Conservation (phyloP, 495 filamentous ascomycete species). For the Hyaloscypha variabilis region DNA sequence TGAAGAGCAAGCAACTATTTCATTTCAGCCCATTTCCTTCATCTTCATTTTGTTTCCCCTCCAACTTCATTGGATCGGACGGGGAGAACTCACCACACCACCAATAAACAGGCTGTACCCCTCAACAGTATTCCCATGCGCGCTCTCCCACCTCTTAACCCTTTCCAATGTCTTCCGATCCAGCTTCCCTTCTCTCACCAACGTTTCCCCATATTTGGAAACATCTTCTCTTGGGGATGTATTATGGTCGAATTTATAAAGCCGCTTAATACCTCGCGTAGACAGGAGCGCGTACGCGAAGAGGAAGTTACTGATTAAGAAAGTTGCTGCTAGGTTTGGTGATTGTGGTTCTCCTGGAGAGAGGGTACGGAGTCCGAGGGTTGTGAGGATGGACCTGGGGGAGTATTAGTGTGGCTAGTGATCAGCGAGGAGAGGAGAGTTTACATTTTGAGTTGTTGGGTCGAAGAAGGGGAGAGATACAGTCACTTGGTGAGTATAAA, state of each 20-base stretch:
- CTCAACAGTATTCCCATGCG: slow-evolving; percentile 52
- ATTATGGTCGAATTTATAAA: slow-evolving; percentile 53
- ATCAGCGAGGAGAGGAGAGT: no score
- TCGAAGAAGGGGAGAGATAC: no score
- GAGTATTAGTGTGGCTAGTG: no score
- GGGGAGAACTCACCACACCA: slow-evolving; percentile 24
- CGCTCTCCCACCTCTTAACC: slow-evolving; percentile 49
- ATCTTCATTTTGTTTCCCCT: no score
- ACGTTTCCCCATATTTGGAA: slow-evolving; percentile 45
- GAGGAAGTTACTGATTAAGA: slow-evolving; percentile 49
- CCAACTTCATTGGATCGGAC: not conserved
- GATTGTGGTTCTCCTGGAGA: slow-evolving; percentile 48
- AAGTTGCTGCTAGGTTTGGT: slow-evolving; percentile 41
- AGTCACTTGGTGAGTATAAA: no score
- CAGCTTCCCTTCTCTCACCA: slow-evolving; percentile 52
- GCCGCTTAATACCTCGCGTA: slow-evolving; percentile 44
- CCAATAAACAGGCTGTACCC: slow-evolving; percentile 49
- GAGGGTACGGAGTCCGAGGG: slow-evolving; percentile 71
- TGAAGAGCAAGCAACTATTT: slow-evolving; percentile 4
- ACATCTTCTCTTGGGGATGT: slow-evolving; percentile 48
- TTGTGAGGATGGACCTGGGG: slow-evolving; percentile 52
- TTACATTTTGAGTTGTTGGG: no score
- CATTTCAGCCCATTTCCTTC: no score
- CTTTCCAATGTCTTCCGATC: slow-evolving; percentile 44
- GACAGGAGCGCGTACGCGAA: slow-evolving; percentile 48